A percentile compares a stretch with the other conserved stretches of the same genome.
phyloP scores from a whole-genome alignment of 1,284 basidiomycete genomes.

The Peniophora sp. region DNA sequence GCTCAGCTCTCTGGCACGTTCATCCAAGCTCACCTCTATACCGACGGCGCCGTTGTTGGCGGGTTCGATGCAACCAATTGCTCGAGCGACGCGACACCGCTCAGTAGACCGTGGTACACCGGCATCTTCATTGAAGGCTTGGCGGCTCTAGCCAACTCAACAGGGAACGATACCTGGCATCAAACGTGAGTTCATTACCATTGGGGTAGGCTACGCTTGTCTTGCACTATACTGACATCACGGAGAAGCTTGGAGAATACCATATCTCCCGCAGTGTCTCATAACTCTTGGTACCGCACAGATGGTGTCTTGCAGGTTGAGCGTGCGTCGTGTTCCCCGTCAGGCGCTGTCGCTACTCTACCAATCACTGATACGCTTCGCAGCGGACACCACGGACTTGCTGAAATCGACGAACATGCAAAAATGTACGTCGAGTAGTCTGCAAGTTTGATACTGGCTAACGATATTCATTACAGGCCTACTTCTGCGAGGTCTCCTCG shows the following conservation, averaged over 20 bases:
- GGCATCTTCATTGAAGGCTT: not conserved
- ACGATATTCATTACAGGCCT: not conserved
- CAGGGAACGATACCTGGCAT: not conserved
- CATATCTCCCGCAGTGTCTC: not conserved
- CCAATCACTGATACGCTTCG: not conserved
- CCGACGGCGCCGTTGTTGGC: not conserved
- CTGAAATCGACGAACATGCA: not conserved
- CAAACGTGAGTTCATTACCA: not conserved
- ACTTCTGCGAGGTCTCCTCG: not conserved
- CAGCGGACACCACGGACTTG: not conserved
- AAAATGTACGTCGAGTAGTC: not conserved
- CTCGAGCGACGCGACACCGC: not conserved
- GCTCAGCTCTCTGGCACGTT: not conserved
- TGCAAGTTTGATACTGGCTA: not conserved
- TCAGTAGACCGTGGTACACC: not conserved
- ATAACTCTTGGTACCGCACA: not conserved
- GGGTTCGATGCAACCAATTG: not conserved
- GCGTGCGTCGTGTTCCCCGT: not conserved
- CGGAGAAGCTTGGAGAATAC: not conserved
- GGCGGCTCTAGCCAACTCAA: not conserved
- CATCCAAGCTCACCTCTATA: not conserved
- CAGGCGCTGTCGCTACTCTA: not conserved
- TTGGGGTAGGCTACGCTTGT: not conserved
- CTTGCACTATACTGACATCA: too few relatives aligned
- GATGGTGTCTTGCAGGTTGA: not conserved